These are phyloP conservation scores for Exobasidium rhododendri DNA, from an alignment of 1,284 basidiomycete genomes.

Conservation along the genomic window DNA sequence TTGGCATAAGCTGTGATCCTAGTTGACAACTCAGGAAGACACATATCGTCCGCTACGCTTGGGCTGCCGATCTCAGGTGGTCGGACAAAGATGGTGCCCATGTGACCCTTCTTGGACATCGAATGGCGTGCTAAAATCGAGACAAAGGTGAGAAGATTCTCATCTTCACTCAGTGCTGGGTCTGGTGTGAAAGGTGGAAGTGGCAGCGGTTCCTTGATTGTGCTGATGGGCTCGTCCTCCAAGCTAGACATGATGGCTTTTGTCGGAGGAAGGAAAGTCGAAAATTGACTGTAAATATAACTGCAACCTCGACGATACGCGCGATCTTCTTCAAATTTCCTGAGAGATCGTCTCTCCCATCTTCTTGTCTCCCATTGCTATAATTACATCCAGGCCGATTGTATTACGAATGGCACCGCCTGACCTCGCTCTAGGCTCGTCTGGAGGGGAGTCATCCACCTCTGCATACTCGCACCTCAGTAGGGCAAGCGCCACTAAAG, in stretches of 20 bases:
- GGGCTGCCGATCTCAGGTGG: conserved; percentile 10
- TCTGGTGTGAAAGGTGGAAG: conserved; percentile 17
- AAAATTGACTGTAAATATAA: too few relatives aligned
- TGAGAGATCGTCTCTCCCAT: too few relatives aligned
- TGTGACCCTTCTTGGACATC: conserved; percentile 18
- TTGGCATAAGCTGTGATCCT: conserved; percentile 28
- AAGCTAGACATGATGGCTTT: not conserved
- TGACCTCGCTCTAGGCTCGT: not conserved
- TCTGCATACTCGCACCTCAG: not conserved
- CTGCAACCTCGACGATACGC: too few relatives aligned
- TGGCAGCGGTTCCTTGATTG: not conserved
- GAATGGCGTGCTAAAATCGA: conserved; percentile 18
- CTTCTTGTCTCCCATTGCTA: too few relatives aligned
- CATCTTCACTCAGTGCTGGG: conserved; percentile 17
- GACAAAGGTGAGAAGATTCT: conserved; percentile 21
- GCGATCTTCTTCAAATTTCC: too few relatives aligned
- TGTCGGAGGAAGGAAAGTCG: too few relatives aligned
- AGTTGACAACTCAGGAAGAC: not conserved
- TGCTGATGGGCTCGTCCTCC: conserved; percentile 8
- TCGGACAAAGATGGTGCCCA: conserved; percentile 18
- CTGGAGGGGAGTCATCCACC: not conserved
- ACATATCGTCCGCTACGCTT: not conserved
- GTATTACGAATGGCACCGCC: too few relatives aligned
- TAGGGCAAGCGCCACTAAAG: not conserved
- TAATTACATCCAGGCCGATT: too few relatives aligned